Evolutionary conservation across 2,329 filamentous ascomycete species (phyloP).

Genomic region (Blumeria graminis): DNA sequence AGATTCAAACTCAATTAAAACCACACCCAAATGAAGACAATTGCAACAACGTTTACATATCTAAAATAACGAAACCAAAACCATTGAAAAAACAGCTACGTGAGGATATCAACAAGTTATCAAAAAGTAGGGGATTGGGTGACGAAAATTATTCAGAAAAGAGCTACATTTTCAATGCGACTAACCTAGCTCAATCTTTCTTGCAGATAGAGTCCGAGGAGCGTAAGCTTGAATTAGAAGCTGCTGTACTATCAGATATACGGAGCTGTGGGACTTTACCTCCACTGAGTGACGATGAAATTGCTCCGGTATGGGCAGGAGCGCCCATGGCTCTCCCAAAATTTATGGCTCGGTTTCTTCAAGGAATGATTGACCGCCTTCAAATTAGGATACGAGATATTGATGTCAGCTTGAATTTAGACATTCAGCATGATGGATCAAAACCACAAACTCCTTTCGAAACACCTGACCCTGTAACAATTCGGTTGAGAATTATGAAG

Average conservation of each 20-base stretch:
- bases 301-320: slow-evolving; percentile 40
- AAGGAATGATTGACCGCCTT: slow-evolving; percentile 48
- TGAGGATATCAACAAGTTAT: not conserved
- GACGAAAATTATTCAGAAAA: too few relatives aligned
- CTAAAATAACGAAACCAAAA: slow-evolving; percentile 8
- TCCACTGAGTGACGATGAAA: slow-evolving; percentile 34
- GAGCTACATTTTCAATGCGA: slow-evolving; percentile 17
- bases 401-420: slow-evolving; percentile 38
- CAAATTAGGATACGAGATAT: slow-evolving; percentile 42
- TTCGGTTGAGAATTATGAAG: slow-evolving; percentile 39
- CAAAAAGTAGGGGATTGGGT: slow-evolving; percentile 28
- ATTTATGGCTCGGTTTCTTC: slow-evolving; percentile 47
- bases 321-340: slow-evolving; percentile 41
- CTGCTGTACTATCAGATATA: slow-evolving; percentile 38
- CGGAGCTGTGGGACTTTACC: slow-evolving; percentile 37
- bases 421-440: slow-evolving; percentile 24
- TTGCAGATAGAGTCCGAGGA: slow-evolving; percentile 43
- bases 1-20: slow-evolving; percentile 38
- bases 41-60: slow-evolving; percentile 16
- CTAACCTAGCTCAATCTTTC: slow-evolving; percentile 56
- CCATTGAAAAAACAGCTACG: not conserved
- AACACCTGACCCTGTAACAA: slow-evolving; percentile 29
- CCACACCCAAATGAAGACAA: slow-evolving; percentile 7
- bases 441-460: slow-evolving; percentile 15
- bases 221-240: slow-evolving; percentile 43